phyloP scores from a whole-genome alignment of 208 protist species.

The Trypanosoma mega region DNA sequence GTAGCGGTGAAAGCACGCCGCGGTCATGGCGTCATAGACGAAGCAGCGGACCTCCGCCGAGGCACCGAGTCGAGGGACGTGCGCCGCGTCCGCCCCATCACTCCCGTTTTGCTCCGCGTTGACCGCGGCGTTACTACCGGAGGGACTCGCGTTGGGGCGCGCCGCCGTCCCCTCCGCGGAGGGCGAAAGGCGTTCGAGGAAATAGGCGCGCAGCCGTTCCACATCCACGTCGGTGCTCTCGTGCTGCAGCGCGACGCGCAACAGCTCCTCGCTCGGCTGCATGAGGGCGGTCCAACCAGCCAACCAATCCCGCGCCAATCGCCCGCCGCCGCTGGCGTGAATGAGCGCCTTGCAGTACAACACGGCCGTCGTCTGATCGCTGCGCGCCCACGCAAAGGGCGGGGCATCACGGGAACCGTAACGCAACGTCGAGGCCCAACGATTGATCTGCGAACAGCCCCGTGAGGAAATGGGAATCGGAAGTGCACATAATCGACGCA shows the following conservation, averaged over 20 bases:
- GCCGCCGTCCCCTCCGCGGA: neutral
- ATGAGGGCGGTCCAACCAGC: constrained; percentile 60
- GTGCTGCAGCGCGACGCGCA: constrained; percentile 73
- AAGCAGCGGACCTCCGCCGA: constrained; percentile 73
- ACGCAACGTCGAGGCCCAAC: constrained; percentile 49
- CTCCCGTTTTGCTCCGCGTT: neutral
- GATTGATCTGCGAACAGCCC: constrained; percentile 24
- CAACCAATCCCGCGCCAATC: constrained; percentile 75
- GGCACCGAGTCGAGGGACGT: constrained; percentile 36
- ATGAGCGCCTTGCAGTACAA: constrained; percentile 85
- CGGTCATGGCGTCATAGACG: constrained; percentile 80
- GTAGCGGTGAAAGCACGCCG: constrained; percentile 58
- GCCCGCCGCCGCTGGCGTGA: constrained; percentile 59
- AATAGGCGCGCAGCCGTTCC: constrained; percentile 39
- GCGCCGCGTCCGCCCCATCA: constrained; percentile 18
- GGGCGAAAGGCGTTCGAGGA: constrained; percentile 32
- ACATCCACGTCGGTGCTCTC: constrained; percentile 53
- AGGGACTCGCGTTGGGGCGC: too few species aligned
- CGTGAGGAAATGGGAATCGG: too few species aligned
- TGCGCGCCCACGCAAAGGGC: constrained; percentile 43
- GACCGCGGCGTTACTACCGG: too few species aligned
- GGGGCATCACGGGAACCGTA: constrained; percentile 55
- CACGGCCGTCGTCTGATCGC: constrained; percentile 22
- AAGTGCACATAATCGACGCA: too few species aligned
- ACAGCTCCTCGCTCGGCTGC: constrained; percentile 36